Percentiles rank a stretch among this genome's conserved stretches.
These are phyloP conservation scores for Boletellus sp. DNA, from an alignment of 768 basidiomycete species.

Conservation along the genomic window DNA sequence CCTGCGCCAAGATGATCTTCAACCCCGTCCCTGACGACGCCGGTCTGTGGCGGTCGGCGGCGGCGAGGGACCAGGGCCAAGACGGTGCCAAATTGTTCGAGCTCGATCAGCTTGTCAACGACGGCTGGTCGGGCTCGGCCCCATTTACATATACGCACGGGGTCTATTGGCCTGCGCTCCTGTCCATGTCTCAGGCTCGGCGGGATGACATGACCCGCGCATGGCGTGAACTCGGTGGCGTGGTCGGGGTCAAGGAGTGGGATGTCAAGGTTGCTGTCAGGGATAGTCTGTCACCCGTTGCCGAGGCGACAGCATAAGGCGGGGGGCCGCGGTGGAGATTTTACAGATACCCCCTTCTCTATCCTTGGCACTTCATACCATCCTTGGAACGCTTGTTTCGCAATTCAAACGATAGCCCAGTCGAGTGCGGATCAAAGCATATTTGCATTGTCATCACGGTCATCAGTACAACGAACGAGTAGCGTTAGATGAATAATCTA, in stretches of 20 bases:
- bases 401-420: too few species aligned
- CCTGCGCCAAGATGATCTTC: slow-evolving; percentile 70
- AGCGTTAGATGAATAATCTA: slow-evolving; percentile 9
- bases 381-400: neutral
- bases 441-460: slow-evolving; percentile 21
- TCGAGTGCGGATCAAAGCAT: neutral
- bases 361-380: neutral
- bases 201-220: slow-evolving; percentile 47
- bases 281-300: slow-evolving; percentile 8
- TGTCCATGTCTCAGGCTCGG: slow-evolving; percentile 51
- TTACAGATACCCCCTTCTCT: neutral
- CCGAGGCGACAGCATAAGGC: neutral
- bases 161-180: slow-evolving; percentile 68
- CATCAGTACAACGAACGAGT: slow-evolving; percentile 21
- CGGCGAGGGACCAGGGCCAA: slow-evolving; percentile 16
- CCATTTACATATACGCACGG: slow-evolving; percentile 73
- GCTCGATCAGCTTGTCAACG: slow-evolving; percentile 63
- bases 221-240: slow-evolving; percentile 69
- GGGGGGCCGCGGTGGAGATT: slow-evolving; percentile 11
- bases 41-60: slow-evolving; percentile 27
- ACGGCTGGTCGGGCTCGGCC: slow-evolving; percentile 65
- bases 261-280: slow-evolving; percentile 53
- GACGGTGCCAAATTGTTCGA: slow-evolving; percentile 46
- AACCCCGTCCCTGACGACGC: slow-evolving; percentile 46
- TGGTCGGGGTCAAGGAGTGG: slow-evolving; percentile 74